Base-by-base conservation (phyloP, 2,329 filamentous ascomycete genomes). In the Exserohilum rostratum region DNA sequence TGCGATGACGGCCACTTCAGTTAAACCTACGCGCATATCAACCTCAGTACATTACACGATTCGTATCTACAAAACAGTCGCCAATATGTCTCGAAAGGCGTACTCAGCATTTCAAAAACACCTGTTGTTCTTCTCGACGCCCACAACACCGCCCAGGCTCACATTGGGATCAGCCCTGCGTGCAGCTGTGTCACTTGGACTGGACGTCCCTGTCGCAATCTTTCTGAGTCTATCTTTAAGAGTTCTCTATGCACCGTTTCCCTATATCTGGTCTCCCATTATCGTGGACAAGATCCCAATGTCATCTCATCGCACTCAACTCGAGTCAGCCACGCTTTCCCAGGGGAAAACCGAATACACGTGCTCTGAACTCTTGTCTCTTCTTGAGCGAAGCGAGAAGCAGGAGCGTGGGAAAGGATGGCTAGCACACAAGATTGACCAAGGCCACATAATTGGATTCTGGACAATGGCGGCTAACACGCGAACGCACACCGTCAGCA, bases 41-140 rank as follows among this genome's bases (percentile, higher is more conserved):
- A 13, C 31, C 27, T 17, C n/a, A 27, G n/a, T 18, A 22, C 9
- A 18, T 18, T 13, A 11, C 18, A 9, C 12, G 12, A 25, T 1
- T 9, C 12, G 6, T 7, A 1, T 22, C 30, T 6, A 29, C 43
- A 17, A 11, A 5, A 9, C 20, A 33, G 6, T 34, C 13, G 9
- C 11, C 5, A 25, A 18, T 13, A 56, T 56, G 65, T 61, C 63
- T 40, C 50, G 46, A 48, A 53, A 29, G 33, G 55, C 45, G 6
- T 64, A 62, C 40, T 60, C 63, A 3, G 55, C 65, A 11, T 67
- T 67, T 34, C 64, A 67, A 37, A 46, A 46, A 25, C 65, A 67
- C 34, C 54, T 67, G 9, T 30, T 58, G 17, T 67, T 66, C 57
- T 66, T 67, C 44, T 64, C 63, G 5, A 67, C 62, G 1, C 60